These are phyloP conservation scores for Dioszegia aurantiaca DNA, from an alignment of 768 basidiomycete species.

Conservation along the genomic window DNA sequence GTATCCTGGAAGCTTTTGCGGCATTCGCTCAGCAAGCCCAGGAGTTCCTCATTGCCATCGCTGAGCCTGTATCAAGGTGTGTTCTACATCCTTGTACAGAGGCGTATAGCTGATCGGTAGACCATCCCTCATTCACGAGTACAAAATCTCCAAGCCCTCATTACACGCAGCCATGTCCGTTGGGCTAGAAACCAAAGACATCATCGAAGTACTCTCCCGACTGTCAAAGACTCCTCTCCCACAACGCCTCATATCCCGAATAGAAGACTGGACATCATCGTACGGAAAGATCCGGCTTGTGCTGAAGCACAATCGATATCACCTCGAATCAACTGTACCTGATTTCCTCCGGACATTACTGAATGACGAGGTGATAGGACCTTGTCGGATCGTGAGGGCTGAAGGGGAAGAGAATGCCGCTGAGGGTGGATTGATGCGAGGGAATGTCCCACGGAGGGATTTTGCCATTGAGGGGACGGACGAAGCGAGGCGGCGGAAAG, in stretches of 20 bases:
- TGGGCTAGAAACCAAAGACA: conserved; percentile 94
- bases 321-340: conserved; percentile 90
- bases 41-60: conserved; percentile 95
- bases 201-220: conserved; percentile 75
- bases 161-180: conserved; percentile 98
- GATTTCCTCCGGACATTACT: conserved; percentile 84
- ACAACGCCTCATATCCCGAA: conserved; percentile 76
- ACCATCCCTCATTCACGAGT: conserved; percentile 97
- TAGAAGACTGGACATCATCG: conserved; percentile 87
- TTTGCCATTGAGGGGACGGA: conserved; percentile 82
- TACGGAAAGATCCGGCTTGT: conserved; percentile 99
- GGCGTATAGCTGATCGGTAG: conserved; percentile 54
- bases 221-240: conserved; percentile 82
- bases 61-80: conserved; percentile 97
- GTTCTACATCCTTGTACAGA: conserved; percentile 47
- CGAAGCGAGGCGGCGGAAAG: conserved; percentile 55
- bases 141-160: conserved; percentile 96
- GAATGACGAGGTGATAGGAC: conserved; percentile 68
- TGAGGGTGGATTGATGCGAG: conserved; percentile 66
- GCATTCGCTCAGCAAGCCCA: conserved; percentile 97
- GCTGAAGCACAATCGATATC: conserved; percentile 95
- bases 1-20: conserved; percentile 96
- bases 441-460: conserved; percentile 82
- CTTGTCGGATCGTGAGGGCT: conserved; percentile 57
- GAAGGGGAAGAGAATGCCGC: conserved; percentile 27